Evolutionary conservation across 2,329 filamentous ascomycete genomes (phyloP).

Genomic region (Verticillium alfalfae): DNA sequence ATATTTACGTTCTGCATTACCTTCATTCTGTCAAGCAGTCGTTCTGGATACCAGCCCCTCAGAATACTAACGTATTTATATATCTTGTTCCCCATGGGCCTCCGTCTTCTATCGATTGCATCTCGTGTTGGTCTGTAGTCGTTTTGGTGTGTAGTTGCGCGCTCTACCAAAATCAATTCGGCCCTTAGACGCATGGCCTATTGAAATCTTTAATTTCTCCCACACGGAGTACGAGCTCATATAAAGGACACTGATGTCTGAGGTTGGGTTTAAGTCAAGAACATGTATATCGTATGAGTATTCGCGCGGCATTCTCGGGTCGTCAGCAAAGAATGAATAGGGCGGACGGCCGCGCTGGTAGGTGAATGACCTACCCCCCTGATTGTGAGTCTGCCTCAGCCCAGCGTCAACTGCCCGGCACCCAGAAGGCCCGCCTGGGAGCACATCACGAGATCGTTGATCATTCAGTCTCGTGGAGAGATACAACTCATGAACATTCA

Average conservation of each 20-base stretch:
- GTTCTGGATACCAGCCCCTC: no score
- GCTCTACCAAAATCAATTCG: neutral
- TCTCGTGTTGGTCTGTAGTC: neutral
- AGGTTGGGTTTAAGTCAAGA: neutral
- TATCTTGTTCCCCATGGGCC: no score
- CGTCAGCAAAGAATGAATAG: neutral
- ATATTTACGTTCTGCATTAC: no score
- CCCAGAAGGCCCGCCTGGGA: no score
- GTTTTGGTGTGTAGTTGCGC: neutral
- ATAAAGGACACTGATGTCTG: slow-evolving; percentile 2
- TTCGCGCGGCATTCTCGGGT: neutral
- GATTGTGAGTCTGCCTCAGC: neutral
- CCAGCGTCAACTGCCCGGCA: no score
- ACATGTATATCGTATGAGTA: neutral
- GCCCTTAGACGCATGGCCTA: neutral
- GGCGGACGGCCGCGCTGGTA: neutral
- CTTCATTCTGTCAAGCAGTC: no score
- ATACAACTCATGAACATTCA: no score
- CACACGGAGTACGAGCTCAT: neutral
- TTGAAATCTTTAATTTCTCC: neutral
- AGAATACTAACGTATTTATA: no score
- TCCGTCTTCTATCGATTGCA: no score
- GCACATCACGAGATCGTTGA: no score
- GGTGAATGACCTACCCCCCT: neutral
- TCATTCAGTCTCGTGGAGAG: no score